A percentile compares a stretch with the other conserved stretches of the same genome.
These are phyloP conservation scores for Pelagophyceae sp. DNA, from an alignment of 352 stramenopile genomes.

Conservation along the genomic window DNA sequence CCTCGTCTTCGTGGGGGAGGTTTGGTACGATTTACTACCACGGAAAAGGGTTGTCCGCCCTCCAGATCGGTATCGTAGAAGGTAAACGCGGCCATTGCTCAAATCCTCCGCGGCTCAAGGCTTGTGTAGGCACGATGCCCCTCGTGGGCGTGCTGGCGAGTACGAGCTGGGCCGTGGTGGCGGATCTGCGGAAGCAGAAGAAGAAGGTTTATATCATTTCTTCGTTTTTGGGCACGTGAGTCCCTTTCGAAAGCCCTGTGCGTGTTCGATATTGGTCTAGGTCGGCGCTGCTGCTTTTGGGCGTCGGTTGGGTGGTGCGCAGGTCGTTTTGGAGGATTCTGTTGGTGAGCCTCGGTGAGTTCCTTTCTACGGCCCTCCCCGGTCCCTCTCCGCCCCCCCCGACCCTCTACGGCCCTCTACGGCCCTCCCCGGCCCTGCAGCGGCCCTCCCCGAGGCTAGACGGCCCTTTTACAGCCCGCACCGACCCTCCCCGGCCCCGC, in stretches of 20 bases:
- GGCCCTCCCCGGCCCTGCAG: too few species aligned
- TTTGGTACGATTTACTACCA: constrained; percentile 1
- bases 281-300: neutral
- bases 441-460: too few species aligned
- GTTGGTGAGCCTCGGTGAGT: neutral
- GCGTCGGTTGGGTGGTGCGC: neutral
- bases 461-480: too few species aligned
- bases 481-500: too few species aligned
- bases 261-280: neutral
- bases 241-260: neutral
- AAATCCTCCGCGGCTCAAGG: neutral
- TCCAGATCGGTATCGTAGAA: neutral
- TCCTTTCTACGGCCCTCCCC: too few species aligned
- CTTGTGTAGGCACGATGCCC: neutral
- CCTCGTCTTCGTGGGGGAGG: neutral
- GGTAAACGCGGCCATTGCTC: neutral
- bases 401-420: too few species aligned
- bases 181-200: neutral
- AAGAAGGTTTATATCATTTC: neutral
- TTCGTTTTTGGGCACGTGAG: neutral
- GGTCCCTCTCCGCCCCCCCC: too few species aligned
- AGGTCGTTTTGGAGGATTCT: neutral
- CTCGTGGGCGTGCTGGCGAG: neutral
- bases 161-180: neutral
- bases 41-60: neutral